Evolutionary conservation across 495 filamentous ascomycete species (phyloP).

Genomic region (Annulohypoxylon nitens): DNA sequence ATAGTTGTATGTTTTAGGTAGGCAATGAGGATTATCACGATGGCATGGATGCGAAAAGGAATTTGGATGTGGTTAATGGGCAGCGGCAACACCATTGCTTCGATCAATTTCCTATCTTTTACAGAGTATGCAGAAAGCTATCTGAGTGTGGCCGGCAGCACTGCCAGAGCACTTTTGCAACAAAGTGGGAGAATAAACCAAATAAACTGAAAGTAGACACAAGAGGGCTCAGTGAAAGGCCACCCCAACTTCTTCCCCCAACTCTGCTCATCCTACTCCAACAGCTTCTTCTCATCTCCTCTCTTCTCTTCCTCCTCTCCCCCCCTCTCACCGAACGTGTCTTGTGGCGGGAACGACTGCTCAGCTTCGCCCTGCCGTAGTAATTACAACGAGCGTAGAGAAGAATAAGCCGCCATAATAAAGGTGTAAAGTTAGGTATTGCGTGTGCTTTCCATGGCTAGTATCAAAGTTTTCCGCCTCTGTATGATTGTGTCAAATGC

Average conservation of each 20-base stretch:
- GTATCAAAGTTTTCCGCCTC: conserved; percentile 25
- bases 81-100: conserved; percentile 52
- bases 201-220: conserved; percentile 42
- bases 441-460: conserved; percentile 44
- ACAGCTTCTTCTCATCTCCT: neutral
- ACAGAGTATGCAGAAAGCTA: conserved; percentile 49
- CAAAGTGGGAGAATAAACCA: conserved; percentile 39
- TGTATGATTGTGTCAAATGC: conserved; percentile 37
- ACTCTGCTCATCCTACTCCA: neutral
- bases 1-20: neutral
- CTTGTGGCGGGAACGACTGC: conserved; percentile 53
- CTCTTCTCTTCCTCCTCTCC: neutral
- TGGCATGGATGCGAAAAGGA: neutral
- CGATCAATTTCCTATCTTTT: conserved; percentile 49
- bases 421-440: conserved; percentile 40
- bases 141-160: conserved; percentile 59
- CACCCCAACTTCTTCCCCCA: neutral
- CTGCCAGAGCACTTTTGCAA: conserved; percentile 46
- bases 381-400: conserved; percentile 70
- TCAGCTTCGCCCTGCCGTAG: conserved; percentile 55
- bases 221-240: conserved; percentile 38
- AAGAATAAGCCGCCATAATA: conserved; percentile 54
- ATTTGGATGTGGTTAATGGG: conserved; percentile 41
- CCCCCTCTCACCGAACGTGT: conserved; percentile 39
- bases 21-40: neutral